Percentiles rank a stretch among this genome's conserved stretches.
These are phyloP conservation scores for Vaccinium corymbosum DNA, from an alignment of 148 eudicot species.

Conservation along the genomic window DNA sequence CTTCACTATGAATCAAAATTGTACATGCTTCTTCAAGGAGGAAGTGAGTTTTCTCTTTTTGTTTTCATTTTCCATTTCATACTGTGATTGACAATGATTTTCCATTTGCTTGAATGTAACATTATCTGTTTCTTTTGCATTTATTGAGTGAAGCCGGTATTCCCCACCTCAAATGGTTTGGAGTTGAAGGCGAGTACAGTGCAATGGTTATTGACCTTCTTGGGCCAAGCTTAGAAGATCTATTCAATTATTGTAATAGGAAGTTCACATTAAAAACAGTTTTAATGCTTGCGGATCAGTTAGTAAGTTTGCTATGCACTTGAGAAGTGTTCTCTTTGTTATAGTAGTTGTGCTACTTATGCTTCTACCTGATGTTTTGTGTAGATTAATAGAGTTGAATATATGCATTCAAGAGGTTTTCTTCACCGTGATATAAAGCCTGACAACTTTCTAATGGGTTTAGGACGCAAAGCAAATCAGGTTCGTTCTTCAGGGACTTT, in stretches of 20 bases:
- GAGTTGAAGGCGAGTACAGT: conserved; percentile 65
- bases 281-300: conserved; percentile 69
- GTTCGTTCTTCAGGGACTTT: conserved; percentile 28
- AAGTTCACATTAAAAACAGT: conserved; percentile 78
- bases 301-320: conserved; percentile 33
- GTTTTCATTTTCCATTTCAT: neutral
- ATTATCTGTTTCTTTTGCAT: neutral
- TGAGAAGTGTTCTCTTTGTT: neutral
- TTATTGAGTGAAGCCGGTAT: conserved; percentile 49
- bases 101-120: neutral
- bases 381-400: conserved; percentile 64
- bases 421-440: conserved; percentile 99
- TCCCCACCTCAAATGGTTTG: conserved; percentile 71
- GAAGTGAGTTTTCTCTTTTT: conserved; percentile 22
- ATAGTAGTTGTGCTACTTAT: neutral
- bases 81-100: neutral
- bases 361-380: conserved; percentile 10
- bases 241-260: conserved; percentile 64
- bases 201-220: conserved; percentile 76
- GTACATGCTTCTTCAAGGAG: conserved; percentile 33
- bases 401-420: conserved; percentile 93
- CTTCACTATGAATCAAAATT: conserved; percentile 27
- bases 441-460: conserved; percentile 95
- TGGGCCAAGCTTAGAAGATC: conserved; percentile 72
- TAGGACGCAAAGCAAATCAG: conserved; percentile 99